phyloP scores from a whole-genome alignment of 164 flowering plant species.

The Litsea cubeba region DNA sequence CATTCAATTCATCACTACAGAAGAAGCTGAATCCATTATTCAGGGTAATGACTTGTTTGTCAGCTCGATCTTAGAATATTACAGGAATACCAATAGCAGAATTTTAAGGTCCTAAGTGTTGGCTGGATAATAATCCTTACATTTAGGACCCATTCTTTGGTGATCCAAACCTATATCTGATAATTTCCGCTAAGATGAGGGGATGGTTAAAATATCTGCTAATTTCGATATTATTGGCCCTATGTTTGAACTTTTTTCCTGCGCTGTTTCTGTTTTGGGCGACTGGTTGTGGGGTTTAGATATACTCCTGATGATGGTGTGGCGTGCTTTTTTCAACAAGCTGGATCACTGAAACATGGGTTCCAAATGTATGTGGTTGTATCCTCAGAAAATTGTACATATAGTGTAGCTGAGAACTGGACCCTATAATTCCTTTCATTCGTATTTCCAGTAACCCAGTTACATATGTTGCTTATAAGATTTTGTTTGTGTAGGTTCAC shows the following conservation, averaged over 20 bases:
- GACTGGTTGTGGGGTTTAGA: too few species aligned
- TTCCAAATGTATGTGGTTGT: neutral
- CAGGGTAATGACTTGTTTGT: constrained; percentile 40
- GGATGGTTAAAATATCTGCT: neutral
- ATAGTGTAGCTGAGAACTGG: neutral
- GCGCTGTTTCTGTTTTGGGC: neutral
- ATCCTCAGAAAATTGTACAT: neutral
- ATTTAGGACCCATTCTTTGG: neutral
- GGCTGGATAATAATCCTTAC: neutral
- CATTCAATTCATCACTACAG: constrained; percentile 74
- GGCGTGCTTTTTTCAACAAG: too few species aligned
- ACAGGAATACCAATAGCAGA: neutral
- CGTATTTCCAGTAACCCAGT: neutral
- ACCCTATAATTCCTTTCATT: neutral
- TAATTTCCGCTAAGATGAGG: neutral
- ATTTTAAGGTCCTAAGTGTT: neutral
- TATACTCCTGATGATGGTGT: too few species aligned
- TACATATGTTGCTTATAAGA: neutral
- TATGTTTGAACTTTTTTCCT: neutral
- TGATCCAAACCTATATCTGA: neutral
- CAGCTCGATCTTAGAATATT: neutral
- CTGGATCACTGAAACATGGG: neutral
- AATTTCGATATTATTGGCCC: neutral
- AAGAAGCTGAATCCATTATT: constrained; percentile 84
- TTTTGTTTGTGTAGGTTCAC: constrained; percentile 47